A percentile compares a stretch with the other conserved stretches of the same genome.
These are phyloP conservation scores for Acanthochlamys bracteata DNA, from an alignment of 106 monocot species.

Conservation along the genomic window DNA sequence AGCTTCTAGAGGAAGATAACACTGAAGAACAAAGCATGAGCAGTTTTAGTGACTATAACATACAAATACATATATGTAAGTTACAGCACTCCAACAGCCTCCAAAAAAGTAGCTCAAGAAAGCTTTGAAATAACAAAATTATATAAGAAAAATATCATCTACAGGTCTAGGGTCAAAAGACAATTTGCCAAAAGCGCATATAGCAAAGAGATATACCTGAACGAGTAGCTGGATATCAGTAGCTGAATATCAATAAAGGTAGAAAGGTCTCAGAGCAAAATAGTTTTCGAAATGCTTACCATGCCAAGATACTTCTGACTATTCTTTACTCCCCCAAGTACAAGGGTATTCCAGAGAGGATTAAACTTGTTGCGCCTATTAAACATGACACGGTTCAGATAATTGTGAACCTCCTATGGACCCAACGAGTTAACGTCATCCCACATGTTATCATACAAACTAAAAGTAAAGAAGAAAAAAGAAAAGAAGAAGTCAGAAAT, in stretches of 20 bases:
- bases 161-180: too few species aligned
- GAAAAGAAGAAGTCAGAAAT: background rate
- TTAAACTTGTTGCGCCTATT: slow-evolving; percentile 43
- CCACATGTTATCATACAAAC: slow-evolving; percentile 44
- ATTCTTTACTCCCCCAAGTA: slow-evolving; percentile 41
- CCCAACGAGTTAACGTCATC: slow-evolving; percentile 46
- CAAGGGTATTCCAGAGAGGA: slow-evolving; percentile 34
- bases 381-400: slow-evolving; percentile 36
- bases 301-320: slow-evolving; percentile 39
- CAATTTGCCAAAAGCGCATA: too few species aligned
- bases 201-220: slow-evolving; percentile 17
- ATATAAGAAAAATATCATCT: too few species aligned
- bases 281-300: slow-evolving; percentile 9
- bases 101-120: too few species aligned
- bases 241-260: background rate
- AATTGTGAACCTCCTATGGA: slow-evolving; percentile 46
- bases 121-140: too few species aligned
- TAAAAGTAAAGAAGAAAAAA: slow-evolving; percentile 16
- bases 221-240: background rate
- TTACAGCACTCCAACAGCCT: too few species aligned
- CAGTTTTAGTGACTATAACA: too few species aligned
- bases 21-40: too few species aligned
- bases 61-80: too few species aligned
- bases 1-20: too few species aligned
- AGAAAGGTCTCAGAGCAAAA: too few species aligned